phyloP scores from a whole-genome alignment of 2,329 filamentous ascomycete species.

The Trichoderma lentiforme region DNA sequence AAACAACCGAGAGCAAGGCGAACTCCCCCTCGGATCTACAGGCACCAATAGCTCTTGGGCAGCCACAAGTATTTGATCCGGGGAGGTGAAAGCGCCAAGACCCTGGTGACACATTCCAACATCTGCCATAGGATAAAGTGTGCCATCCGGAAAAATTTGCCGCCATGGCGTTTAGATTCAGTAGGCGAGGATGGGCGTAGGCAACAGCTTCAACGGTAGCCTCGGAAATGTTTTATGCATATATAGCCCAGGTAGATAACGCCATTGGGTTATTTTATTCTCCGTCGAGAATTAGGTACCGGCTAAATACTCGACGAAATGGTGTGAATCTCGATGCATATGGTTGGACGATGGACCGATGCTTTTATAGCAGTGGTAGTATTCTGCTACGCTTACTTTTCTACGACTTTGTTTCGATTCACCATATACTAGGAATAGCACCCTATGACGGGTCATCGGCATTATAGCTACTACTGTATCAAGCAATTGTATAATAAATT shows the following conservation, averaged over 20 bases:
- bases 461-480: background rate
- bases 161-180: slow-evolving; percentile 1
- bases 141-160: background rate
- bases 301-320: background rate
- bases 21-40: background rate
- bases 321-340: background rate
- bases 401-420: background rate
- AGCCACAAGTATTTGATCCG: background rate
- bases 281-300: background rate
- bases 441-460: background rate
- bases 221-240: background rate
- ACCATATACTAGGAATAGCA: too few species aligned
- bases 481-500: background rate
- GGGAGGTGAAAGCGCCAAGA: background rate
- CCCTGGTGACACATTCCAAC: background rate
- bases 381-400: background rate
- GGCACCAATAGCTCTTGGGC: background rate
- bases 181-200: background rate
- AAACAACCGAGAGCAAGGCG: background rate
- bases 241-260: background rate
- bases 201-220: background rate
- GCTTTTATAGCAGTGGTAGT: background rate
- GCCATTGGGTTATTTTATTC: background rate
- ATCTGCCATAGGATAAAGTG: background rate
- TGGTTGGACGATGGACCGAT: background rate